These are phyloP conservation scores for Gentiana straminea DNA, from an alignment of 257 asterid species.

Conservation along the genomic window DNA sequence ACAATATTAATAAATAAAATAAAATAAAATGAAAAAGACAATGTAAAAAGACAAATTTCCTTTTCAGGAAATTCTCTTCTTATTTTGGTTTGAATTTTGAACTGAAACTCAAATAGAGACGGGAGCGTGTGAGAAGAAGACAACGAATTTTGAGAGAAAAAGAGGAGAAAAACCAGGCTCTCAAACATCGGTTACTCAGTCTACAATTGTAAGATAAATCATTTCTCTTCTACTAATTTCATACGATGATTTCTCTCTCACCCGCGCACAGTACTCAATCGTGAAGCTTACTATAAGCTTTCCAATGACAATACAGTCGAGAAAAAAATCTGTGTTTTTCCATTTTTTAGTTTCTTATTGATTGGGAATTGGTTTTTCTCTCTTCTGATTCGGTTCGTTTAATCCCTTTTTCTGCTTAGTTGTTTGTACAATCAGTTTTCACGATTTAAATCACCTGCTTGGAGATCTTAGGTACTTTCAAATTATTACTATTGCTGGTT, in stretches of 20 bases:
- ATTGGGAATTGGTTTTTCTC: conserved; percentile 4
- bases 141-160: conserved; percentile 3
- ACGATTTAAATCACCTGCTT: background rate
- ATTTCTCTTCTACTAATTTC: conserved; percentile 1
- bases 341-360: background rate
- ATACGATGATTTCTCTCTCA: background rate
- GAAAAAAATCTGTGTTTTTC: conserved; percentile 12
- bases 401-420: background rate
- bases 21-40: no score
- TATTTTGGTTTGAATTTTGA: conserved; percentile 7
- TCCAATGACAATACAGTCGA: conserved; percentile 18
- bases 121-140: conserved; percentile 7
- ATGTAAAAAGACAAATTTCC: no score
- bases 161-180: conserved; percentile 11
- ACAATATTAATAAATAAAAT: no score
- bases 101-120: conserved; percentile 3
- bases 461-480: background rate
- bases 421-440: conserved; percentile 3
- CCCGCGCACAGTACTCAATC: background rate
- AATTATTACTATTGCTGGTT: background rate
- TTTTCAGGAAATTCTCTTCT: no score
- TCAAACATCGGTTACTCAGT: conserved; percentile 7
- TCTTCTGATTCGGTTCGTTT: conserved; percentile 2
- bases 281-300: conserved; percentile 3
- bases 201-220: conserved; percentile 12